These are phyloP conservation scores for Scedosporium aurantiacum DNA, from an alignment of 2,329 filamentous ascomycete genomes.

Conservation along the genomic window DNA sequence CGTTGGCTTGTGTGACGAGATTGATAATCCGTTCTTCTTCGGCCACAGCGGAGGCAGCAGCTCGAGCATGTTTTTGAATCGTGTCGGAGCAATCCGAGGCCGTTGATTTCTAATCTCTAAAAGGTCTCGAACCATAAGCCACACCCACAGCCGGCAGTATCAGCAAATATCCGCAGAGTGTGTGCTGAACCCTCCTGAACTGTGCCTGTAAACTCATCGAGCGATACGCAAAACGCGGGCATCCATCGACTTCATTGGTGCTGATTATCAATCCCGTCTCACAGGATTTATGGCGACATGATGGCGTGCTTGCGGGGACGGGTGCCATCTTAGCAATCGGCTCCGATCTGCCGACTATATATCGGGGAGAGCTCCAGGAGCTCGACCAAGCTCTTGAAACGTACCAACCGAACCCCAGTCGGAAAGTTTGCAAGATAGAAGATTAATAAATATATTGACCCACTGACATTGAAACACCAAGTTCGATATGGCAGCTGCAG, in stretches of 20 bases:
- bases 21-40: no score
- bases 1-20: no score
- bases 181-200: no score
- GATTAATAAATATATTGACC: not conserved
- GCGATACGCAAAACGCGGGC: no score
- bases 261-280: slow-evolving; percentile 16
- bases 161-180: no score
- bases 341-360: not conserved
- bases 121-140: not conserved
- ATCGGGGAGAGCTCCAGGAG: not conserved
- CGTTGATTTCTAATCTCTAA: slow-evolving; percentile 1
- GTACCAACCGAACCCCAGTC: no score
- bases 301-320: slow-evolving; percentile 16
- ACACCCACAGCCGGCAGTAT: no score
- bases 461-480: not conserved
- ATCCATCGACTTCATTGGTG: not conserved
- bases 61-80: not conserved
- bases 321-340: not conserved
- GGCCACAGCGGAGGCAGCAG: no score
- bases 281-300: slow-evolving; percentile 6
- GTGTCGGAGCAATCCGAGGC: not conserved
- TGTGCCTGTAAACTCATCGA: no score
- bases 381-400: not conserved
- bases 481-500: slow-evolving; percentile 15
- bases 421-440: not conserved